phyloP scores from a whole-genome alignment of 805 yeast species.

The Saturnispora sekii region DNA sequence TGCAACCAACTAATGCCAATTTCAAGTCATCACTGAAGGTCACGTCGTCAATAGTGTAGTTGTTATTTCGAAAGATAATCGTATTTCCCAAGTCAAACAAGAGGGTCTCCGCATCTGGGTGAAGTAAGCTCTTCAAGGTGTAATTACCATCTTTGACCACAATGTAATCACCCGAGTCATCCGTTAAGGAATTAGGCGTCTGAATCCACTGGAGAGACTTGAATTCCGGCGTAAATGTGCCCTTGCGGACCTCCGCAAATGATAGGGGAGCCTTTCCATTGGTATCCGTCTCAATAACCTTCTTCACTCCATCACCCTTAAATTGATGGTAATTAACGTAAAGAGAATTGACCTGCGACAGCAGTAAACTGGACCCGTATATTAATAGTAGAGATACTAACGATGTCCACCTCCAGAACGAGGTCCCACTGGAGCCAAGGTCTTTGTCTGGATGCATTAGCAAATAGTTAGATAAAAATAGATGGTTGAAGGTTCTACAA shows the following conservation, averaged over 20 bases:
- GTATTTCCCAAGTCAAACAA: slow-evolving; percentile 39
- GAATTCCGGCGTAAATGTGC: slow-evolving; percentile 42
- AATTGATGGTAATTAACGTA: slow-evolving; percentile 1
- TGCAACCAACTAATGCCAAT: slow-evolving; percentile 50
- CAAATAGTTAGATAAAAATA: neutral
- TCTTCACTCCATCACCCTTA: neutral
- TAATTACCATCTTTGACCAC: slow-evolving; percentile 39
- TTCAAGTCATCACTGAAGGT: slow-evolving; percentile 60
- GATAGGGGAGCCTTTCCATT: slow-evolving; percentile 24
- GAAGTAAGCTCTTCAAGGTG: slow-evolving; percentile 42
- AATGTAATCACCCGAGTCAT: slow-evolving; percentile 63
- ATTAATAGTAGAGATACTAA: slow-evolving; percentile 9
- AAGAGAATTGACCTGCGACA: slow-evolving; percentile 7
- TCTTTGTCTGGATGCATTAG: neutral
- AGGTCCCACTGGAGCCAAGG: neutral
- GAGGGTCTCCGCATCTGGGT: slow-evolving; percentile 33
- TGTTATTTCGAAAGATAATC: slow-evolving; percentile 31
- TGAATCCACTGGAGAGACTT: slow-evolving; percentile 64
- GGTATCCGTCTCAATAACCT: neutral
- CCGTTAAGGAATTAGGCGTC: slow-evolving; percentile 35
- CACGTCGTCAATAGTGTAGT: slow-evolving; percentile 41
- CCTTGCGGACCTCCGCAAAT: slow-evolving; percentile 41
- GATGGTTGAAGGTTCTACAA: neutral
- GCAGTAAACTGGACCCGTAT: slow-evolving; percentile 19
- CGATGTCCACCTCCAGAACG: slow-evolving; percentile 4